phyloP scores from a whole-genome alignment of 1,139 yeast species.

The Eremothecium gossypii region DNA sequence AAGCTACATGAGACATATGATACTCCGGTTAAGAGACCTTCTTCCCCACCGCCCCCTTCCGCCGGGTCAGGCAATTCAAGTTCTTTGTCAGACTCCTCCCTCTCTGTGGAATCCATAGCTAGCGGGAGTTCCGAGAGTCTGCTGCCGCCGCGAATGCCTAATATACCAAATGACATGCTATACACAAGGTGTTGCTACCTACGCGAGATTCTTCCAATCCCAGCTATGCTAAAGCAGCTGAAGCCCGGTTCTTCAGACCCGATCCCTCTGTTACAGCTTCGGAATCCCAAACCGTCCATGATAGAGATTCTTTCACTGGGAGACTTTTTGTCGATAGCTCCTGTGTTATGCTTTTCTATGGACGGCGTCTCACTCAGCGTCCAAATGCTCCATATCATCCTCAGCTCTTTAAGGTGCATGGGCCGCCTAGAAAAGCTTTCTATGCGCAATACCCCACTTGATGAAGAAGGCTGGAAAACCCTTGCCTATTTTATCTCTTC shows the following conservation, averaged over 20 bases:
- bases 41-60: conserved; percentile 32
- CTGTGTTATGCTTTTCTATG: conserved; percentile 54
- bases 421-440: conserved; percentile 57
- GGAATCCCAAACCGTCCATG: conserved; percentile 67
- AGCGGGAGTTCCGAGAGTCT: neutral
- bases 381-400: conserved; percentile 54
- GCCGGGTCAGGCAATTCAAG: too few species aligned
- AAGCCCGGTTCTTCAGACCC: conserved; percentile 65
- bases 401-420: conserved; percentile 54
- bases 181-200: conserved; percentile 91
- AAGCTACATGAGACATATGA: conserved; percentile 15
- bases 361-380: conserved; percentile 60
- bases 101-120: too few species aligned
- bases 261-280: conserved; percentile 50
- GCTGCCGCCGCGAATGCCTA: conserved; percentile 23
- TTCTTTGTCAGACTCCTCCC: too few species aligned
- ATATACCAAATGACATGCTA: conserved; percentile 50
- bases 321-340: conserved; percentile 67
- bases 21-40: conserved; percentile 16
- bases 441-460: conserved; percentile 60
- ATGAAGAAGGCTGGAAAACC: conserved; percentile 60
- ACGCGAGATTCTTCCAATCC: conserved; percentile 85
- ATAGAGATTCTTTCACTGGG: conserved; percentile 67
- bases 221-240: conserved; percentile 78
- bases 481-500: conserved; percentile 62